These are phyloP conservation scores for Monosporascus ibericus DNA, from an alignment of 2,329 filamentous ascomycete genomes.

Conservation along the genomic window DNA sequence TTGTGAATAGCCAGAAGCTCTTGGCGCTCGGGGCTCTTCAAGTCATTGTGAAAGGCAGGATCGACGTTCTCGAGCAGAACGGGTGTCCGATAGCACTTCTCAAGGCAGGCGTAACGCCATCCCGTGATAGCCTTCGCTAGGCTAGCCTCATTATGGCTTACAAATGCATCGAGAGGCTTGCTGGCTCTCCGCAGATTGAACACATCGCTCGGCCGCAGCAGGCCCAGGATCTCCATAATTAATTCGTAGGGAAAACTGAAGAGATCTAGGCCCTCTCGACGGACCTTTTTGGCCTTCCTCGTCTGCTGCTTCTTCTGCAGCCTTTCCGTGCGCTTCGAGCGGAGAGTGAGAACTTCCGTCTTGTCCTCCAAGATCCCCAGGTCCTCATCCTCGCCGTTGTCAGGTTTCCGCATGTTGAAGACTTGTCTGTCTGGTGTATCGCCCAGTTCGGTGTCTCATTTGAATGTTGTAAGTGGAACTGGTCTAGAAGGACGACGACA, in stretches of 20 bases:
- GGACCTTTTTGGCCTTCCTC: constrained; percentile 29
- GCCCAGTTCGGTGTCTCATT: too few species aligned
- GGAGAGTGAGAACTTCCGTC: constrained; percentile 40
- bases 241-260: constrained; percentile 48
- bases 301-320: constrained; percentile 33
- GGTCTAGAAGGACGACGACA: too few species aligned
- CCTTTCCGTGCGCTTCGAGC: constrained; percentile 48
- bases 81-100: constrained; percentile 46
- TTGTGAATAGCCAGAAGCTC: constrained; percentile 39
- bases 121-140: constrained; percentile 37
- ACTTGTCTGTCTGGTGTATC: too few species aligned
- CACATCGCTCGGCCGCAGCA: constrained; percentile 44
- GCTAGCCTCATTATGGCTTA: constrained; percentile 35
- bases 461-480: too few species aligned
- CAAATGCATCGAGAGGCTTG: constrained; percentile 34
- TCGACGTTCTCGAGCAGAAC: constrained; percentile 32
- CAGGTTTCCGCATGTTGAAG: constrained; percentile 9
- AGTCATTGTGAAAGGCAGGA: constrained; percentile 9
- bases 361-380: constrained; percentile 38
- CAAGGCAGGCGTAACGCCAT: constrained; percentile 43
- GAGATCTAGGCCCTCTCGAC: constrained; percentile 27
- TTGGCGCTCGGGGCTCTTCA: constrained; percentile 34
- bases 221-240: constrained; percentile 38
- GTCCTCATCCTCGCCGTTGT: constrained; percentile 30
- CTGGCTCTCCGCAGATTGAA: constrained; percentile 38